Evolutionary conservation across 495 filamentous ascomycete species (phyloP).

Genomic region (Podospora conica): DNA sequence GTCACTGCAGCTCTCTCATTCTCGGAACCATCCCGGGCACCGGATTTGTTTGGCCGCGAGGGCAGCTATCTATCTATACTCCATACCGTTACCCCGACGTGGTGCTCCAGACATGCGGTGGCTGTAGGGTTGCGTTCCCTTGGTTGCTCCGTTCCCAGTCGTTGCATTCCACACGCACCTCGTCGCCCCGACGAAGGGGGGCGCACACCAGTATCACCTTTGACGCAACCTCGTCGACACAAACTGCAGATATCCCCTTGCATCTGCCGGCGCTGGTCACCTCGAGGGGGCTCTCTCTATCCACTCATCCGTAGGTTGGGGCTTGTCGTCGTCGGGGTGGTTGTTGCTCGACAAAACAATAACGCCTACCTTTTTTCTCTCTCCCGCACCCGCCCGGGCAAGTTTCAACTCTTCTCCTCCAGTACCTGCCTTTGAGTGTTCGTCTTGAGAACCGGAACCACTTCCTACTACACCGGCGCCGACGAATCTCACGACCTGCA

Average conservation of each 20-base stretch:
- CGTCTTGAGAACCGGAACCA: background rate
- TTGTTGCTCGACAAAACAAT: background rate
- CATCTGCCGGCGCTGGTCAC: background rate
- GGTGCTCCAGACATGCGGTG: background rate
- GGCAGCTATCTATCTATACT: background rate
- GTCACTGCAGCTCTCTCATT: background rate
- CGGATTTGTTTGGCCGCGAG: background rate
- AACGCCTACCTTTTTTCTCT: background rate
- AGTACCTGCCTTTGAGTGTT: background rate
- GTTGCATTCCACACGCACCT: background rate
- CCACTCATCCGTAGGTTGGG: background rate
- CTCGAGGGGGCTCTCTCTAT: background rate
- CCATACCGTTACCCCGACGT: background rate
- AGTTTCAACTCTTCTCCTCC: background rate
- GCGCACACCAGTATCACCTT: slow-evolving; percentile 9
- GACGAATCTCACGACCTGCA: background rate
- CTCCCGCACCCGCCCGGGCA: background rate
- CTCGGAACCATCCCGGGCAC: background rate
- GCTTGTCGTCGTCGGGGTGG: background rate
- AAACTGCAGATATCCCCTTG: slow-evolving; percentile 5
- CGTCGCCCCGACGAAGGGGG: background rate
- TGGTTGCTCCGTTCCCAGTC: background rate
- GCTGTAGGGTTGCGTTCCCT: background rate
- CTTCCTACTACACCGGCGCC: background rate
- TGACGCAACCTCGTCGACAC: slow-evolving; percentile 14